These are phyloP conservation scores for Abrus precatorius DNA, from an alignment of 306 rosid species.

Conservation along the genomic window DNA sequence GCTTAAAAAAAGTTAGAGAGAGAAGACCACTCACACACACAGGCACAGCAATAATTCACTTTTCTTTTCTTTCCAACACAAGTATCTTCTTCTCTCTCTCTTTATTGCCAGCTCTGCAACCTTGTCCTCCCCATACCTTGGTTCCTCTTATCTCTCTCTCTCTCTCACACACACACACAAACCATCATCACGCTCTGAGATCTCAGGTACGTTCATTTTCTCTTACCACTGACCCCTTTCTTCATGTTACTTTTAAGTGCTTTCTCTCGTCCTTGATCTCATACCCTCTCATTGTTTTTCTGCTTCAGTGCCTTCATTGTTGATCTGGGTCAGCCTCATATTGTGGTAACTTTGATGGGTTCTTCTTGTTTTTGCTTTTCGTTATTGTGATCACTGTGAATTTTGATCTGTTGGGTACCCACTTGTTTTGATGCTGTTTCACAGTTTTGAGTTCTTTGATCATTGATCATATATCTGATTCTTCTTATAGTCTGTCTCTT, in stretches of 20 bases:
- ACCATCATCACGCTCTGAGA: slow-evolving; percentile 54
- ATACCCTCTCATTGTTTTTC: slow-evolving; percentile 27
- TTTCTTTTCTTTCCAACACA: slow-evolving; percentile 55
- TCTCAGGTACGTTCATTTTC: slow-evolving; percentile 68
- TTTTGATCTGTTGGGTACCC: slow-evolving; percentile 54
- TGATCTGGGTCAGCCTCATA: slow-evolving; percentile 48
- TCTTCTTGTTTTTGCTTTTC: slow-evolving; percentile 41
- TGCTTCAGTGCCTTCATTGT: slow-evolving; percentile 16
- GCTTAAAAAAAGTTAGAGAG: slow-evolving; percentile 77
- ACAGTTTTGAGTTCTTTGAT: slow-evolving; percentile 25
- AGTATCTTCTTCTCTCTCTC: slow-evolving; percentile 54
- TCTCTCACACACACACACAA: slow-evolving; percentile 36
- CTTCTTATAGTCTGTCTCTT: background rate
- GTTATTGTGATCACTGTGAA: slow-evolving; percentile 35
- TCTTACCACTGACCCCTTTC: slow-evolving; percentile 30
- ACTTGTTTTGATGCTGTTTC: slow-evolving; percentile 29
- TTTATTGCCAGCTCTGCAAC: slow-evolving; percentile 87
- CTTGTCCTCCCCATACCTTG: slow-evolving; percentile 69
- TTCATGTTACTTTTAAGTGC: background rate
- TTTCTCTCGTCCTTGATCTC: slow-evolving; percentile 54
- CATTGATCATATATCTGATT: slow-evolving; percentile 43
- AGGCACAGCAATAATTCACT: slow-evolving; percentile 79
- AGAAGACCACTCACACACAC: slow-evolving; percentile 50
- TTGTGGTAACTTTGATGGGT: slow-evolving; percentile 51
- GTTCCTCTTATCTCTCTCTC: slow-evolving; percentile 48